These are phyloP conservation scores for Monosporascus cannonballus DNA, from an alignment of 2,329 filamentous ascomycete genomes.

Conservation along the genomic window DNA sequence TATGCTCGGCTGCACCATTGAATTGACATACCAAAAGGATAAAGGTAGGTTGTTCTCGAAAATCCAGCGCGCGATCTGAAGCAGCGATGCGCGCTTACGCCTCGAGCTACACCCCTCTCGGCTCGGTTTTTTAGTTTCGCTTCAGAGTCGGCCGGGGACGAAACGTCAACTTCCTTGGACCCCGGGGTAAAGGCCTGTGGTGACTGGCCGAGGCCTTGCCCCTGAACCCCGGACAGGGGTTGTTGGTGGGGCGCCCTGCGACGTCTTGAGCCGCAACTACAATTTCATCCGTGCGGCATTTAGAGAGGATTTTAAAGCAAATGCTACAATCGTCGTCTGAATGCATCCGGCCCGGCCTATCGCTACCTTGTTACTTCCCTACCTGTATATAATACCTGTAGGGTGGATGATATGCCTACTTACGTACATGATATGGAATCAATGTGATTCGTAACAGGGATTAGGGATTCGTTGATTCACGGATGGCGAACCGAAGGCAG, in stretches of 20 bases:
- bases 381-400: no score
- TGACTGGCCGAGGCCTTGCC: conserved; percentile 15
- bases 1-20: no score
- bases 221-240: conserved; percentile 7
- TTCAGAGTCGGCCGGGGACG: conserved; percentile 31
- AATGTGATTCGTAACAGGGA: no score
- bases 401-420: no score
- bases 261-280: conserved; percentile 29
- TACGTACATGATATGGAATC: no score
- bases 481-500: no score
- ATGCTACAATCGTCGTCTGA: no score
- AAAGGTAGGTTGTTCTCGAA: neutral
- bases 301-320: no score
- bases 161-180: conserved; percentile 32
- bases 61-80: neutral
- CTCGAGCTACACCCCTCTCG: neutral
- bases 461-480: no score
- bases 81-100: neutral
- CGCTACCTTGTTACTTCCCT: no score
- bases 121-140: conserved; percentile 21
- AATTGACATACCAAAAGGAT: neutral
- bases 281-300: neutral
- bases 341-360: no score
- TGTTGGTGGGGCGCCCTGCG: conserved; percentile 22
- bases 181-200: conserved; percentile 6